phyloP scores from a whole-genome alignment of 768 basidiomycete species.

The Boletellus sp. region DNA sequence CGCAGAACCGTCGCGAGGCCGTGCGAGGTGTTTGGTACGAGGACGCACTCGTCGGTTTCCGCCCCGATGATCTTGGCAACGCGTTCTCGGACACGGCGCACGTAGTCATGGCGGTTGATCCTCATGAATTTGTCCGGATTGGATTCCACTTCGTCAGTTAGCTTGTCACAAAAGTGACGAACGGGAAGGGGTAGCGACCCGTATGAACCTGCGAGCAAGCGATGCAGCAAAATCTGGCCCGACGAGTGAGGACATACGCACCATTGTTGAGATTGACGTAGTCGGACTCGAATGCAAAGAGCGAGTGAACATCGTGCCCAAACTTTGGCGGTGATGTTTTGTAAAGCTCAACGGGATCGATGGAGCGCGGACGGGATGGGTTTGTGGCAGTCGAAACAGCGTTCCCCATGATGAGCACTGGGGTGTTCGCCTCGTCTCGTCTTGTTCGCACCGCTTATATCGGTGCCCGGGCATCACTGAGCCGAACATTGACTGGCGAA shows the following conservation, averaged over 20 bases:
- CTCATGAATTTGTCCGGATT: constrained; percentile 58
- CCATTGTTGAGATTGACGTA: constrained; percentile 69
- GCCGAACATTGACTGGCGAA: too few species aligned
- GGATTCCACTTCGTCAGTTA: constrained; percentile 42
- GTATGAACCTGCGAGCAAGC: constrained; percentile 45
- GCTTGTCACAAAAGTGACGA: constrained; percentile 39
- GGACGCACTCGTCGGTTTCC: constrained; percentile 54
- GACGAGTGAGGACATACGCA: constrained; percentile 20
- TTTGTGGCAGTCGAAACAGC: neutral
- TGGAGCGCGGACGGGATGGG: neutral
- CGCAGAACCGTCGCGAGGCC: constrained; percentile 59
- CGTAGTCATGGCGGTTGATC: constrained; percentile 31
- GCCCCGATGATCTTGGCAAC: constrained; percentile 50
- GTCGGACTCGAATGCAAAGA: constrained; percentile 53
- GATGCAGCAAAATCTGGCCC: neutral
- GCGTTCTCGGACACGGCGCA: constrained; percentile 40
- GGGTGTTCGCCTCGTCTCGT: neutral
- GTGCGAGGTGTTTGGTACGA: constrained; percentile 33
- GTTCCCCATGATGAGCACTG: too few species aligned
- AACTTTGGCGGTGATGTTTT: constrained; percentile 40
- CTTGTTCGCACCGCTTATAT: neutral
- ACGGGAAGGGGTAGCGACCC: constrained; percentile 56
- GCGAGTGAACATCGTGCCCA: constrained; percentile 51
- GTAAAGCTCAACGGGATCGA: constrained; percentile 15
- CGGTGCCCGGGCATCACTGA: too few species aligned